Percentiles rank a stretch among this genome's conserved stretches.
Conservation (phyloP, 768 basidiomycete genomes). For the Termitomyces sp. region DNA sequence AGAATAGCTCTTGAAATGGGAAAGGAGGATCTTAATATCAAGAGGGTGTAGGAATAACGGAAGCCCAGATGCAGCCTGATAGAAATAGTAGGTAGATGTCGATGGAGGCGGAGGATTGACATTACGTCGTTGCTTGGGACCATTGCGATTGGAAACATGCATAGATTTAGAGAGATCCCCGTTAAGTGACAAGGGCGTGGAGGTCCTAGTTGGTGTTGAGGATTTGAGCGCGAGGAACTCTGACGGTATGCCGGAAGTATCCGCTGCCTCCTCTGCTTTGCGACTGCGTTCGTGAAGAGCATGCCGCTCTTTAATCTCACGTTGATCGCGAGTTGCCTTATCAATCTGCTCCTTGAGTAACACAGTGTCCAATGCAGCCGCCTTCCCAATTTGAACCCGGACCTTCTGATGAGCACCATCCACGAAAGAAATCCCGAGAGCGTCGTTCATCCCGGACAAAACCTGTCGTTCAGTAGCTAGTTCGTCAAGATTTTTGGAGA, state of each 20-base stretch:
- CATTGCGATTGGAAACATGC: conserved; percentile 33
- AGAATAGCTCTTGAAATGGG: conserved; percentile 77
- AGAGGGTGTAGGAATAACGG: conserved; percentile 93
- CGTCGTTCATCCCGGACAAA: conserved; percentile 67
- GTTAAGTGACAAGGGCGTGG: conserved; percentile 8
- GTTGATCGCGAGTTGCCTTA: conserved; percentile 54
- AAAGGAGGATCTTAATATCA: conserved; percentile 88
- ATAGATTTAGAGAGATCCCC: conserved; percentile 2
- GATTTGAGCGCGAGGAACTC: conserved; percentile 52
- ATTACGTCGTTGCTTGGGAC: conserved; percentile 65
- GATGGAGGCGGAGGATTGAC: conserved; percentile 85
- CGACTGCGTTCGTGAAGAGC: conserved; percentile 25
- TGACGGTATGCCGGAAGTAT: conserved; percentile 43
- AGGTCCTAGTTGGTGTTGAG: conserved; percentile 10
- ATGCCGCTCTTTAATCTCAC: conserved; percentile 47
- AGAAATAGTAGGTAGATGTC: conserved; percentile 91
- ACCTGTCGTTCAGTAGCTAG: conserved; percentile 67
- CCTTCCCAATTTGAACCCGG: conserved; percentile 76
- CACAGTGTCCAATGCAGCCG: conserved; percentile 68
- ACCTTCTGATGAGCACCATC: conserved; percentile 75
- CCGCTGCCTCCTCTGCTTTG: conserved; percentile 22
- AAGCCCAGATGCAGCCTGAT: conserved; percentile 89
- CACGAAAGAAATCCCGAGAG: conserved; percentile 75
- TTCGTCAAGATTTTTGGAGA: conserved; percentile 69
- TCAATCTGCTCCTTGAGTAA: conserved; percentile 62